A percentile compares a stretch with the other conserved stretches of the same genome.
Conservation (phyloP, 768 basidiomycete species). For the Lactifluus rugatus region DNA sequence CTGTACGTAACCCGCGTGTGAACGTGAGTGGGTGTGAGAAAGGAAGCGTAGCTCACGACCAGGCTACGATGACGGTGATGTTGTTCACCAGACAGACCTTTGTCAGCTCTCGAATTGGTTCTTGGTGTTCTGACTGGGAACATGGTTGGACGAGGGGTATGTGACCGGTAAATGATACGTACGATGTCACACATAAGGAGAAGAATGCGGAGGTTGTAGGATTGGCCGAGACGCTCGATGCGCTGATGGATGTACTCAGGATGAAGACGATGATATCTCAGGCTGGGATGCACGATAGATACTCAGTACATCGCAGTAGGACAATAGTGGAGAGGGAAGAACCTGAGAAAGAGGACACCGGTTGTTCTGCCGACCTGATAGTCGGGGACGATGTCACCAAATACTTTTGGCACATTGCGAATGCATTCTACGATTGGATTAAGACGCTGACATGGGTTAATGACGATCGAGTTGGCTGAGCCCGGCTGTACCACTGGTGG, state of each 20-base stretch:
- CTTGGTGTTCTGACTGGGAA: constrained; percentile 82
- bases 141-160: neutral
- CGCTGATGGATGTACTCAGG: constrained; percentile 94
- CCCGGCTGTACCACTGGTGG: constrained; percentile 29
- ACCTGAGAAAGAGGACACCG: constrained; percentile 89
- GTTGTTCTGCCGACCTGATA: constrained; percentile 95
- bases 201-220: constrained; percentile 34
- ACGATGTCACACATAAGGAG: constrained; percentile 74
- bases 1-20: constrained; percentile 31
- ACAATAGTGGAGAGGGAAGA: neutral
- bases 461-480: constrained; percentile 28
- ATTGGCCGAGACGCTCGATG: constrained; percentile 74
- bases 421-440: constrained; percentile 87
- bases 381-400: constrained; percentile 87
- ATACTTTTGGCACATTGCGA: constrained; percentile 86
- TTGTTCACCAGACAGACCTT: constrained; percentile 91
- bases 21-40: too few species aligned
- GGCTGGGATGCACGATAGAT: constrained; percentile 33
- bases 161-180: constrained; percentile 13
- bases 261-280: constrained; percentile 92
- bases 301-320: neutral
- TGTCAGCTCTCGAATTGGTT: constrained; percentile 85
- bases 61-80: constrained; percentile 82
- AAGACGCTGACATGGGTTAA: constrained; percentile 43
- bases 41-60: constrained; percentile 49